These are phyloP conservation scores for Leccinum olivaceopallidum DNA, from an alignment of 768 basidiomycete species.

Conservation along the genomic window DNA sequence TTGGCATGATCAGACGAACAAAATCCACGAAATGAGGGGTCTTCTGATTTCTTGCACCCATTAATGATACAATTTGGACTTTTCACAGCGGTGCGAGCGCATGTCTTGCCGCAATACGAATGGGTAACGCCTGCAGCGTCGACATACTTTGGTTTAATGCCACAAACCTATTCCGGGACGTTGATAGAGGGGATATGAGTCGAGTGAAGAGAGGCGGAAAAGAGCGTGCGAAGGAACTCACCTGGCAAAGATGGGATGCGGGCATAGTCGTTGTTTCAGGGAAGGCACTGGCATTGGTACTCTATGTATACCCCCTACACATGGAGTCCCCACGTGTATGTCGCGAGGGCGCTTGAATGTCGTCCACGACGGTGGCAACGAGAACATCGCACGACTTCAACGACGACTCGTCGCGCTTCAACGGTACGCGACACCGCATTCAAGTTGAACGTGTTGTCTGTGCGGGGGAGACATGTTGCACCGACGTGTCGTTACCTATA, in stretches of 20 bases:
- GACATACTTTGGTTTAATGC: constrained; percentile 58
- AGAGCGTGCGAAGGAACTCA: constrained; percentile 20
- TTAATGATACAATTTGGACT: too few relatives aligned
- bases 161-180: constrained; percentile 47
- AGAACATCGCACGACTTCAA: constrained; percentile 6
- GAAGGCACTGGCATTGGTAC: constrained; percentile 5
- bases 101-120: constrained; percentile 61
- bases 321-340: constrained; percentile 23
- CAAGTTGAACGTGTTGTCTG: constrained; percentile 18
- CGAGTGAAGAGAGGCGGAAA: constrained; percentile 8
- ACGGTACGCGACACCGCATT: constrained; percentile 16
- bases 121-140: constrained; percentile 50
- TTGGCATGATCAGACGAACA: constrained; percentile 63
- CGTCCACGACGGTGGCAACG: constrained; percentile 4
- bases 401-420: constrained; percentile 16
- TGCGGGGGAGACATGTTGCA: constrained; percentile 20
- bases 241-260: constrained; percentile 30
- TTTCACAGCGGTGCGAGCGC: constrained; percentile 44
- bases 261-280: constrained; percentile 10
- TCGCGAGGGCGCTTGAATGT: constrained; percentile 19
- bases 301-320: constrained; percentile 22
- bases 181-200: constrained; percentile 17
- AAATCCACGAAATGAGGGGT: constrained; percentile 50
- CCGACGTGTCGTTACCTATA: constrained; percentile 23
- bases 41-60: constrained; percentile 53